A percentile compares a stretch with the other conserved stretches of the same genome.
Conservation (phyloP, 164 flowering plant genomes). For the Chloranthus sessilifolius region DNA sequence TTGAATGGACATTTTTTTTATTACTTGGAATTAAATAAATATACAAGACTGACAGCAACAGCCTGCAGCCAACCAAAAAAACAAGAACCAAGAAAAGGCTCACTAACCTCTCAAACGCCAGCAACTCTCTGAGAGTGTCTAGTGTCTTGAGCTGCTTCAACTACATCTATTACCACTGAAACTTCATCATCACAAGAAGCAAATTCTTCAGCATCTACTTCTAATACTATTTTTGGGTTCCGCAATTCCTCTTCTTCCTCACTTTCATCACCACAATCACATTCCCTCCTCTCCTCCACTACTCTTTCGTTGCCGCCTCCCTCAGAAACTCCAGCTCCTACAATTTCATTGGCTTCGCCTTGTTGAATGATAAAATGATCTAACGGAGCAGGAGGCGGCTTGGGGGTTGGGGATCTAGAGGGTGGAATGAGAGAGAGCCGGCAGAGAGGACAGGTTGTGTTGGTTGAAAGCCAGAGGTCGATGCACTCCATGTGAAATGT, state of each 20-base stretch:
- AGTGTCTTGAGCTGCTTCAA: too few relatives aligned
- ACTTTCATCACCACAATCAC: slow-evolving; percentile 6
- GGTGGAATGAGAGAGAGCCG: slow-evolving; percentile 48
- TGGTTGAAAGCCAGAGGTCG: slow-evolving; percentile 56
- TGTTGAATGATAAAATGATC: slow-evolving; percentile 14
- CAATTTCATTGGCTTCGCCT: slow-evolving; percentile 5
- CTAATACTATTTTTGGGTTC: slow-evolving; percentile 10
- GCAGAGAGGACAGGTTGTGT: slow-evolving; percentile 72
- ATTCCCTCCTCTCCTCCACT: slow-evolving; percentile 12
- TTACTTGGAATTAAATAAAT: too few relatives aligned
- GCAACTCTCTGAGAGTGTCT: too few relatives aligned
- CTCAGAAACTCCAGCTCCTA: slow-evolving; percentile 10
- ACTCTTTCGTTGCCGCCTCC: slow-evolving; percentile 5
- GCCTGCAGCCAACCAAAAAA: too few relatives aligned
- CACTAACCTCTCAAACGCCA: too few relatives aligned
- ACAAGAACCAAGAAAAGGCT: too few relatives aligned
- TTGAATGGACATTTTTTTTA: too few relatives aligned
- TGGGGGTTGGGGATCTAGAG: slow-evolving; percentile 14
- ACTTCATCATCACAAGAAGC: slow-evolving; percentile 2
- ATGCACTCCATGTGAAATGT: slow-evolving; percentile 82
- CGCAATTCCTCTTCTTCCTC: slow-evolving; percentile 9
- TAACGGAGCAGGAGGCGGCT: too few relatives aligned
- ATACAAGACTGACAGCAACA: too few relatives aligned
- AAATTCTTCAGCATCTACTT: slow-evolving; percentile 10
- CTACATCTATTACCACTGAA: slow-evolving; percentile 7